These are phyloP conservation scores for Kazachstania sp. DNA, from an alignment of 1,139 yeast species.

Conservation along the genomic window DNA sequence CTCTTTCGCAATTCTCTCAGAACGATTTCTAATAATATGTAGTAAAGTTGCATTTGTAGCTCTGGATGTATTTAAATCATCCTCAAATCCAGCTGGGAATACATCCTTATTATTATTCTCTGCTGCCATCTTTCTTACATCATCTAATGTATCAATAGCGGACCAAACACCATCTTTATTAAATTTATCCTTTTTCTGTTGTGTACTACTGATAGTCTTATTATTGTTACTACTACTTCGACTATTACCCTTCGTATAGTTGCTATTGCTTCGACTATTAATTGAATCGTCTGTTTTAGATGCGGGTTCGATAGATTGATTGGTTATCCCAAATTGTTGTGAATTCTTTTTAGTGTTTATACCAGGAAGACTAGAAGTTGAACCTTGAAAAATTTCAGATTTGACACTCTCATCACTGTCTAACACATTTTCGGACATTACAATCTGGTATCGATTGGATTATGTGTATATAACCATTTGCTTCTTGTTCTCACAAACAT, in stretches of 20 bases:
- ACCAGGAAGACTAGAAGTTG: background rate
- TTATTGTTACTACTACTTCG: conserved; percentile 45
- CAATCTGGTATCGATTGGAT: too few species aligned
- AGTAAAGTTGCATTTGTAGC: conserved; percentile 54
- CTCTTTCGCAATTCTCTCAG: conserved; percentile 13
- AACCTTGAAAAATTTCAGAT: too few species aligned
- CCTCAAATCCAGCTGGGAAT: conserved; percentile 53
- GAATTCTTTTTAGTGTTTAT: background rate
- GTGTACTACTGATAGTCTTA: background rate
- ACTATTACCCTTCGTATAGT: background rate
- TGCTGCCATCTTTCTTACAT: conserved; percentile 58
- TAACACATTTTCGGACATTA: too few species aligned
- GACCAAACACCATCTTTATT: conserved; percentile 48
- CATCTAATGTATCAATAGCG: conserved; percentile 79
- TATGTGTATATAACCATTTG: too few species aligned
- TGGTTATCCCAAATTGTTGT: too few species aligned
- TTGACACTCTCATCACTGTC: too few species aligned
- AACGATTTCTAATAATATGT: conserved; percentile 41
- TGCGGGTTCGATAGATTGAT: too few species aligned
- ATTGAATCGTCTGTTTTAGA: too few species aligned
- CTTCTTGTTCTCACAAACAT: too few species aligned
- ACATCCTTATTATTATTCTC: conserved; percentile 43
- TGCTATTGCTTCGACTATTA: background rate
- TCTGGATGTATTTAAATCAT: conserved; percentile 49
- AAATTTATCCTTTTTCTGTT: background rate